These are phyloP conservation scores for Trichosporon coremiiforme DNA, from an alignment of 1,284 basidiomycete species.

Conservation along the genomic window DNA sequence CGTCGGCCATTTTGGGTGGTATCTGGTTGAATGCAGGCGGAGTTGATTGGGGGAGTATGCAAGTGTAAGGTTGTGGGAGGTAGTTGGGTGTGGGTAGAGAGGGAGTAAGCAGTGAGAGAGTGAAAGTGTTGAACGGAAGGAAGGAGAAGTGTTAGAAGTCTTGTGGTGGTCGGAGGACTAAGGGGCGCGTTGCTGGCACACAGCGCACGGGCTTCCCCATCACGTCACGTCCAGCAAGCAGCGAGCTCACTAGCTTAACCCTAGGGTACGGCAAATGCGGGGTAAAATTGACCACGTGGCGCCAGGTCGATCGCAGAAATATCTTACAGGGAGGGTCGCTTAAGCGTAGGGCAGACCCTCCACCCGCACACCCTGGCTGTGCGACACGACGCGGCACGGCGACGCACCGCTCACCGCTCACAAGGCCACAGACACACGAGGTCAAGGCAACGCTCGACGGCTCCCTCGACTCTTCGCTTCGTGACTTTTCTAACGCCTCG, in stretches of 20 bases:
- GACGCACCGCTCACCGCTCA: constrained; percentile 6
- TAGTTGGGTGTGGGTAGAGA: neutral
- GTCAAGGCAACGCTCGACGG: too few relatives aligned
- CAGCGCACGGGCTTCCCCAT: constrained; percentile 16
- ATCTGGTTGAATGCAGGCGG: neutral
- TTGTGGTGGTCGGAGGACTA: too few relatives aligned
- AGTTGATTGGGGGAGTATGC: neutral
- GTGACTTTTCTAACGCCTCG: constrained; percentile 6
- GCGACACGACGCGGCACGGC: constrained; percentile 10
- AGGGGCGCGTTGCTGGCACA: constrained; percentile 14
- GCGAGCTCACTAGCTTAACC: neutral
- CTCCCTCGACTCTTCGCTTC: neutral
- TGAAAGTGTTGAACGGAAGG: neutral
- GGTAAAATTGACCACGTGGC: constrained; percentile 1
- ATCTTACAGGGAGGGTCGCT: neutral
- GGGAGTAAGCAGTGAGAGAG: neutral
- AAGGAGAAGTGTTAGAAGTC: neutral
- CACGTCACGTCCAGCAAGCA: constrained; percentile 8
- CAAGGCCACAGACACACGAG: neutral
- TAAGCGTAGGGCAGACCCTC: neutral
- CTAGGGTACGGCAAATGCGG: constrained; percentile 7
- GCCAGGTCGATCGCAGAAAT: neutral
- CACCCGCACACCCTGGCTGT: neutral
- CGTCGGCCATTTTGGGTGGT: constrained; percentile 9
- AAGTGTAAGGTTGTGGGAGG: neutral